phyloP scores from a whole-genome alignment of 495 filamentous ascomycete genomes.

The Penicillium maclennaniae region DNA sequence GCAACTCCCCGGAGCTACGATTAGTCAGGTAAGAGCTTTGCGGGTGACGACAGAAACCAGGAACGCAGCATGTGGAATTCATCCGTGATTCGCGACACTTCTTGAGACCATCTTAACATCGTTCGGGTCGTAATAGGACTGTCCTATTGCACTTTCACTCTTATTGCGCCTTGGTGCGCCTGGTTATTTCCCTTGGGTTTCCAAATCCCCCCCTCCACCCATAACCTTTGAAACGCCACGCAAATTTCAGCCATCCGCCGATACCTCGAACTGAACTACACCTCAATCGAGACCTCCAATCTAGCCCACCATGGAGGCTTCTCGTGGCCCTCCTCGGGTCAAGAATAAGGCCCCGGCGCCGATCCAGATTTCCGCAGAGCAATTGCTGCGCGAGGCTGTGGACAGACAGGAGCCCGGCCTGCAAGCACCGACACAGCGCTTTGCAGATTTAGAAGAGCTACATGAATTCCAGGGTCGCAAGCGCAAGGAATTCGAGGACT shows the following conservation, averaged over 20 bases:
- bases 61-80: conserved; percentile 16
- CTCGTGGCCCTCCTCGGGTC: conserved; percentile 91
- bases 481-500: conserved; percentile 95
- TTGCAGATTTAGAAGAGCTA: conserved; percentile 94
- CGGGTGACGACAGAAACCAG: conserved; percentile 17
- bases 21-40: conserved; percentile 18
- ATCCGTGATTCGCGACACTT: conserved; percentile 6
- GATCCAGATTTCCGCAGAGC: conserved; percentile 90
- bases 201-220: neutral
- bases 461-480: conserved; percentile 97
- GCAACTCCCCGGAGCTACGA: conserved; percentile 3
- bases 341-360: conserved; percentile 96
- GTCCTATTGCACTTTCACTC: neutral
- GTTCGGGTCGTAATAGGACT: conserved; percentile 3
- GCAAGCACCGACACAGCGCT: conserved; percentile 88
- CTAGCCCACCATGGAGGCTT: conserved; percentile 70
- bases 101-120: neutral
- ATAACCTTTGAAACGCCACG: neutral
- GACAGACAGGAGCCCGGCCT: conserved; percentile 89
- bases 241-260: neutral
- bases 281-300: neutral
- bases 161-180: neutral
- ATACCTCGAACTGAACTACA: neutral
- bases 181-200: neutral
- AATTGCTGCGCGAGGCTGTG: conserved; percentile 95